These are phyloP conservation scores for Lolium perenne DNA, from an alignment of 176 grass and related monocot genomes.

Conservation along the genomic window DNA sequence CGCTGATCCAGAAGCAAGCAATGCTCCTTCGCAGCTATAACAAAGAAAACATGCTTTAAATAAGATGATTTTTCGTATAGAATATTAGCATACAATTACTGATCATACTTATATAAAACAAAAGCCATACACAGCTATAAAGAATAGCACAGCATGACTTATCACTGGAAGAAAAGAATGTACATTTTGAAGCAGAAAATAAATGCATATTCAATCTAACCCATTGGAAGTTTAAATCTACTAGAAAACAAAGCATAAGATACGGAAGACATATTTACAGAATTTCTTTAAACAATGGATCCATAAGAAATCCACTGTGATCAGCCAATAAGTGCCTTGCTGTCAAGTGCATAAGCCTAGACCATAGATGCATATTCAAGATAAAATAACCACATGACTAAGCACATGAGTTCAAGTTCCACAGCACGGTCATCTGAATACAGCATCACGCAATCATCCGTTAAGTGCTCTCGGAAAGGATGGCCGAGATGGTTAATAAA, in stretches of 20 bases:
- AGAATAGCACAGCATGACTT: conserved; percentile 19
- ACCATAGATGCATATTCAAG: conserved; percentile 18
- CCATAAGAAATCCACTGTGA: conserved; percentile 24
- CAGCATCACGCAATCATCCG: background rate
- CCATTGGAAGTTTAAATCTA: conserved; percentile 23
- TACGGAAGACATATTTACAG: background rate
- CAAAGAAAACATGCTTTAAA: conserved; percentile 9
- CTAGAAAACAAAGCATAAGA: background rate
- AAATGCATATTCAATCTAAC: background rate
- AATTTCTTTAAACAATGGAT: background rate
- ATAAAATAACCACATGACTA: conserved; percentile 6
- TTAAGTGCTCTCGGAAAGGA: conserved; percentile 4
- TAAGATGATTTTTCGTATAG: background rate
- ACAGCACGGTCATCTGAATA: conserved; percentile 5
- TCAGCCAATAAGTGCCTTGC: background rate
- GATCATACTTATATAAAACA: conserved; percentile 7
- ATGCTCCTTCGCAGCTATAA: conserved; percentile 84
- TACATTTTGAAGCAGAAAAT: background rate
- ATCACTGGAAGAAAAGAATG: background rate
- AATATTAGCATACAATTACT: conserved; percentile 11
- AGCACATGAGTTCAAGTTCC: background rate
- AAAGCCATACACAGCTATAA: background rate
- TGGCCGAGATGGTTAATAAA: conserved; percentile 24
- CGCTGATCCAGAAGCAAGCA: conserved; percentile 95
- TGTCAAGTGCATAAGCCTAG: background rate